A percentile compares a stretch with the other conserved stretches of the same genome.
Conservation (phyloP, 2,329 filamentous ascomycete species). For the Cladorrhinum sp. region DNA sequence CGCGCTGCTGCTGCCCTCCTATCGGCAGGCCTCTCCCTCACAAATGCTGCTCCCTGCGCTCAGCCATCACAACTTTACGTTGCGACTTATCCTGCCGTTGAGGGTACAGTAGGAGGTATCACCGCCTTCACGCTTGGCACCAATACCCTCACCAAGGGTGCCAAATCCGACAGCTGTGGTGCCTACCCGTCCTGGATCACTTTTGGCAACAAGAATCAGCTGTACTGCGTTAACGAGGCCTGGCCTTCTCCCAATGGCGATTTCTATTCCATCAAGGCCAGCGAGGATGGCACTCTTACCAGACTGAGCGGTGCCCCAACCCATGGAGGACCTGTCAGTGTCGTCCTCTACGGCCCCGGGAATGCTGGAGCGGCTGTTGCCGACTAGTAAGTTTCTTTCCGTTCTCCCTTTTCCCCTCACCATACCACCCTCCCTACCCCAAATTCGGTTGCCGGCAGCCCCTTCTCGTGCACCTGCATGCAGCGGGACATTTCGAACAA, state of each 20-base stretch:
- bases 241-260: conserved; percentile 45
- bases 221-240: conserved; percentile 63
- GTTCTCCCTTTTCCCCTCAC: conserved; percentile 13
- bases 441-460: not conserved
- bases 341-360: conserved; percentile 42
- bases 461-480: not conserved
- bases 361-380: conserved; percentile 41
- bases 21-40: conserved; percentile 13
- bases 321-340: conserved; percentile 43
- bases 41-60: conserved; percentile 10
- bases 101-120: conserved; percentile 3
- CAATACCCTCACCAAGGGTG: conserved; percentile 41
- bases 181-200: conserved; percentile 59
- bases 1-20: conserved; percentile 10
- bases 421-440: conserved; percentile 17
- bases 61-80: conserved; percentile 12
- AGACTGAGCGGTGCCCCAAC: conserved; percentile 37
- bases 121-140: conserved; percentile 14
- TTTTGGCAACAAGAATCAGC: conserved; percentile 44
- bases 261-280: conserved; percentile 42
- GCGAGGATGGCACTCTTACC: conserved; percentile 38
- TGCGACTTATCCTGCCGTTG: conserved; percentile 12
- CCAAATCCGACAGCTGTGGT: conserved; percentile 47
- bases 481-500: not conserved
- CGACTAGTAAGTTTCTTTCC: conserved; percentile 42